phyloP scores from a whole-genome alignment of 805 yeast genomes.

The Candida silvicultrix region DNA sequence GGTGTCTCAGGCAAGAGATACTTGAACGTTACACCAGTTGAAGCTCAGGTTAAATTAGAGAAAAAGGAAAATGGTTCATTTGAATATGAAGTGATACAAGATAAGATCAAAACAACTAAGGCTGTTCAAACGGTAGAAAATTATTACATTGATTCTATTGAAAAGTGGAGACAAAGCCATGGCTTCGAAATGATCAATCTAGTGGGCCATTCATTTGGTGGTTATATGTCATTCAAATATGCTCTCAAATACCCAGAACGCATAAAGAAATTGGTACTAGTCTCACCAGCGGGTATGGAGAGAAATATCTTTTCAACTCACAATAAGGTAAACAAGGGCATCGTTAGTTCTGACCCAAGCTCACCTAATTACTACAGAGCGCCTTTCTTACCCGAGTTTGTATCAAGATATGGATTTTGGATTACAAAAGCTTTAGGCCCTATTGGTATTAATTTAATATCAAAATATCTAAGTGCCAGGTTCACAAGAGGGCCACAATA shows the following conservation, averaged over 20 bases:
- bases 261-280: constrained; percentile 48
- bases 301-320: constrained; percentile 55
- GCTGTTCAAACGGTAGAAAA: constrained; percentile 37
- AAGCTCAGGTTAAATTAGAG: constrained; percentile 10
- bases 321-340: constrained; percentile 16
- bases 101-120: constrained; percentile 12
- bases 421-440: constrained; percentile 41
- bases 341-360: constrained; percentile 8
- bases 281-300: constrained; percentile 79
- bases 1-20: constrained; percentile 43
- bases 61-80: constrained; percentile 1
- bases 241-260: constrained; percentile 50
- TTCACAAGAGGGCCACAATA: constrained; percentile 18
- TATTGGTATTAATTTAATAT: constrained; percentile 30
- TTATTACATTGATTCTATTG: constrained; percentile 53
- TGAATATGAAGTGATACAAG: constrained; percentile 9
- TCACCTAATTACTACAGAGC: constrained; percentile 22
- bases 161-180: constrained; percentile 51
- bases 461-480: constrained; percentile 25
- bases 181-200: constrained; percentile 50
- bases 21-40: constrained; percentile 28
- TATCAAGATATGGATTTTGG: constrained; percentile 35
- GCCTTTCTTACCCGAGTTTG: constrained; percentile 23
- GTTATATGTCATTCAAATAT: constrained; percentile 62
- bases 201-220: constrained; percentile 78